Percentiles rank a stretch among this genome's conserved stretches.
Conservation (phyloP, 2,329 filamentous ascomycete genomes). For the Diplodia scrobiculata region DNA sequence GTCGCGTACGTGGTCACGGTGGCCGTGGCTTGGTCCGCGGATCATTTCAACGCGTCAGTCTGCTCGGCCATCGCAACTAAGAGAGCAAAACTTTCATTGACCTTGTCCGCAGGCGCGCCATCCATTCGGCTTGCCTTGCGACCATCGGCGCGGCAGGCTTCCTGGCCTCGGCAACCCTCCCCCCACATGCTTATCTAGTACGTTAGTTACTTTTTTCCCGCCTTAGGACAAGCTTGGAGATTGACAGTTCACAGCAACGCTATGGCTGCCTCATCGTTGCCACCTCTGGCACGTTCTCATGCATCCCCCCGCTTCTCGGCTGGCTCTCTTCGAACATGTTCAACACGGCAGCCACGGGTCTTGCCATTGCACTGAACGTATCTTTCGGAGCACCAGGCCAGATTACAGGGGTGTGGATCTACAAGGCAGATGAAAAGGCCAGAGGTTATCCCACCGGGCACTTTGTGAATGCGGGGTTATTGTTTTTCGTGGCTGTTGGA, state of each 20-base stretch:
- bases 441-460: conserved; percentile 70
- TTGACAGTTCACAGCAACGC: conserved; percentile 42
- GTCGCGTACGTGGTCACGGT: conserved; percentile 58
- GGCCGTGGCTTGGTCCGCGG: conserved; percentile 57
- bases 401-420: conserved; percentile 74
- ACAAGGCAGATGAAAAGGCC: conserved; percentile 63
- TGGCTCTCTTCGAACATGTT: conserved; percentile 70
- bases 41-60: conserved; percentile 58
- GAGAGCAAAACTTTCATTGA: background rate
- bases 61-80: background rate
- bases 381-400: conserved; percentile 69
- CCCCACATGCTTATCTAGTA: conserved; percentile 59
- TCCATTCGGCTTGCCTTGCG: conserved; percentile 55
- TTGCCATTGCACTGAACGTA: conserved; percentile 72
- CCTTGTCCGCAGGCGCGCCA: conserved; percentile 43
- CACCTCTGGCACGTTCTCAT: conserved; percentile 66
- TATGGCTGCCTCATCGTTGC: conserved; percentile 72
- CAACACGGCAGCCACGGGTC: conserved; percentile 64
- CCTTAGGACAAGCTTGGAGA: background rate
- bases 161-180: conserved; percentile 64
- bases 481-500: conserved; percentile 61
- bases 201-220: conserved; percentile 28
- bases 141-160: conserved; percentile 60
- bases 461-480: conserved; percentile 64
- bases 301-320: conserved; percentile 69